phyloP scores from a whole-genome alignment of 176 grass and related monocot species.

The Raddia guianensis region DNA sequence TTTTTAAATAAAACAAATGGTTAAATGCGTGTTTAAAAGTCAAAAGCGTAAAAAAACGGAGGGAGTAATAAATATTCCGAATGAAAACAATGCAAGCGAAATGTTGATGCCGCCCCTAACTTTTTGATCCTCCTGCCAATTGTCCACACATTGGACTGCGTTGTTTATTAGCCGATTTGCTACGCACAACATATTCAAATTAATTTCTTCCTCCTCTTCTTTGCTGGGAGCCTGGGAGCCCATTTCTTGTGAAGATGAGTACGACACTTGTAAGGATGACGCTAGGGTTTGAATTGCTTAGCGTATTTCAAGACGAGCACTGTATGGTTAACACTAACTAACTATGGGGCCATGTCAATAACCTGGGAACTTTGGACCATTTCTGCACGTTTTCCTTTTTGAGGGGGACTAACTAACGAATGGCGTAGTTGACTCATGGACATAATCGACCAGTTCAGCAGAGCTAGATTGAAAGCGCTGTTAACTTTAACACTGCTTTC shows the following conservation, averaged over 20 bases:
- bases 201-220: too few species aligned
- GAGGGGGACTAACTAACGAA: slow-evolving; percentile 5
- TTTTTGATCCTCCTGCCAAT: too few species aligned
- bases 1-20: too few species aligned
- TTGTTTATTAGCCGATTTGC: too few species aligned
- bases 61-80: too few species aligned
- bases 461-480: slow-evolving; percentile 35
- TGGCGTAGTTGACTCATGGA: background rate
- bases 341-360: background rate
- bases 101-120: too few species aligned
- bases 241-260: background rate
- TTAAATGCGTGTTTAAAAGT: too few species aligned
- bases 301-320: background rate
- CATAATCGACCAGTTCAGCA: slow-evolving; percentile 7
- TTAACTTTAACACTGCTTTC: slow-evolving; percentile 3
- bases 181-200: too few species aligned
- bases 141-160: too few species aligned
- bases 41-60: too few species aligned
- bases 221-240: too few species aligned
- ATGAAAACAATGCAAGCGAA: too few species aligned
- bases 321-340: background rate
- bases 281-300: background rate
- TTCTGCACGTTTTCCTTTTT: slow-evolving; percentile 12
- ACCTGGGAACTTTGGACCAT: slow-evolving; percentile 25
- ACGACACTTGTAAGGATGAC: background rate